Conservation (phyloP, 1,139 yeast genomes). For the Pichia sp. region DNA sequence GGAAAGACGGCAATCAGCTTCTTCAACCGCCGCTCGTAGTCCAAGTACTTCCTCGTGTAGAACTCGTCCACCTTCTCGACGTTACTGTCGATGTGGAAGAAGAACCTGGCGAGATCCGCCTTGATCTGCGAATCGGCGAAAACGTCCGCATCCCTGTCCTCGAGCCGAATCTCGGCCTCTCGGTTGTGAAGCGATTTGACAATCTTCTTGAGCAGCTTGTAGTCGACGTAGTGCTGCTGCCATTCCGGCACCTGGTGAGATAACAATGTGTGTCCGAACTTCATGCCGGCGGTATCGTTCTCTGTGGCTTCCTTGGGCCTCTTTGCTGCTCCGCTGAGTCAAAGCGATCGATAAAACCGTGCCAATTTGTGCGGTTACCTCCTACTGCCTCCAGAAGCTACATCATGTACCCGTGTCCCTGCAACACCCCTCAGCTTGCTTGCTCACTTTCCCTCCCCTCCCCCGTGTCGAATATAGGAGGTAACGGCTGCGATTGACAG, state of each 20-base stretch:
- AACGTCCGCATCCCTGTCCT: conserved; percentile 21
- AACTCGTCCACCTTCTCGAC: conserved; percentile 78
- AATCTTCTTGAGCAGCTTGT: conserved; percentile 76
- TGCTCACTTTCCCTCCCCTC: neutral
- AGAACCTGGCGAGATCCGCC: conserved; percentile 56
- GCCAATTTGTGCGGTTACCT: neutral
- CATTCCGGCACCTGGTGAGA: conserved; percentile 94
- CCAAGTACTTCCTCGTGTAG: conserved; percentile 66
- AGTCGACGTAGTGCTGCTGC: conserved; percentile 75
- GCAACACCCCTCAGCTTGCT: neutral
- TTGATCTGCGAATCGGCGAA: conserved; percentile 39
- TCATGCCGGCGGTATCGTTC: conserved; percentile 46
- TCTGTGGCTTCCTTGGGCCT: neutral
- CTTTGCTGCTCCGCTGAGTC: too few species aligned
- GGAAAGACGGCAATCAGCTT: conserved; percentile 38
- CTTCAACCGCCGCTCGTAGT: conserved; percentile 65
- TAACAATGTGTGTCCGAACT: conserved; percentile 77
- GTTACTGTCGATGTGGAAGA: conserved; percentile 74
- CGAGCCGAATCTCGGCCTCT: conserved; percentile 29
- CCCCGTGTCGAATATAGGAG: neutral
- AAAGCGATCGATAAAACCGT: neutral
- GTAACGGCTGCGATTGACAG: neutral
- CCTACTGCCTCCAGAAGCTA: neutral
- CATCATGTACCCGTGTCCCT: neutral
- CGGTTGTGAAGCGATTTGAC: conserved; percentile 50